Conservation (phyloP, 2,329 filamentous ascomycete genomes). For the Fusarium foetens region DNA sequence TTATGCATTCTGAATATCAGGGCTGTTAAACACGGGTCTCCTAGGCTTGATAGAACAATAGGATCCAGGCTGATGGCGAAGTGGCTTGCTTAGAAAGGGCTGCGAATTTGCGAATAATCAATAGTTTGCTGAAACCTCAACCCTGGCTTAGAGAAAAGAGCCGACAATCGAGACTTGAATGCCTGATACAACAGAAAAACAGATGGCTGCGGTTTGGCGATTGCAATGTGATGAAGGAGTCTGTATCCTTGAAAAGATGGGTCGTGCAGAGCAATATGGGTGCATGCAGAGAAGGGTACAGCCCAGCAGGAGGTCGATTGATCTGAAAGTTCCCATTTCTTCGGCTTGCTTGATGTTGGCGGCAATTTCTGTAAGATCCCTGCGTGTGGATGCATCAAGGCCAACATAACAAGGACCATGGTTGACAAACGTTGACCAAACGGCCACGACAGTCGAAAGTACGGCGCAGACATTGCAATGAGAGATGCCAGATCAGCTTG, state of each 20-base stretch:
- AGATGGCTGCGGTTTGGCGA: neutral
- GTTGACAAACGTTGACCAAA: conserved; percentile 40
- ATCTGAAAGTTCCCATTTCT: conserved; percentile 5
- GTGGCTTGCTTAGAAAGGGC: conserved; percentile 38
- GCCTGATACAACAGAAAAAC: neutral
- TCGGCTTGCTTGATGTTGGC: conserved; percentile 14
- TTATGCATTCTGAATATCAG: conserved; percentile 11
- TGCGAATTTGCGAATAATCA: conserved; percentile 8
- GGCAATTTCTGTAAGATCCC: conserved; percentile 21
- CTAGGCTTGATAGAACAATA: conserved; percentile 18
- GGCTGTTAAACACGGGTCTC: conserved; percentile 8
- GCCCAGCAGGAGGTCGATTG: neutral
- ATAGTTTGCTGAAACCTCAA: neutral
- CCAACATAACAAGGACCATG: conserved; percentile 15
- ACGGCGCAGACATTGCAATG: conserved; percentile 55
- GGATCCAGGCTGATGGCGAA: conserved; percentile 28
- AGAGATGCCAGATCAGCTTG: conserved; percentile 56
- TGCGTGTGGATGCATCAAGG: conserved; percentile 19
- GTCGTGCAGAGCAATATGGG: conserved; percentile 12
- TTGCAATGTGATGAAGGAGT: conserved; percentile 1
- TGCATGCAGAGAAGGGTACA: conserved; percentile 17
- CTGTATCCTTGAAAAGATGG: conserved; percentile 13
- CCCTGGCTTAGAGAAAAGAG: conserved; percentile 2
- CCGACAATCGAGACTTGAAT: neutral
- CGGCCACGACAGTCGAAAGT: conserved; percentile 39